phyloP scores from a whole-genome alignment of 2,329 filamentous ascomycete species.

The Rhynchosporium secalis region DNA sequence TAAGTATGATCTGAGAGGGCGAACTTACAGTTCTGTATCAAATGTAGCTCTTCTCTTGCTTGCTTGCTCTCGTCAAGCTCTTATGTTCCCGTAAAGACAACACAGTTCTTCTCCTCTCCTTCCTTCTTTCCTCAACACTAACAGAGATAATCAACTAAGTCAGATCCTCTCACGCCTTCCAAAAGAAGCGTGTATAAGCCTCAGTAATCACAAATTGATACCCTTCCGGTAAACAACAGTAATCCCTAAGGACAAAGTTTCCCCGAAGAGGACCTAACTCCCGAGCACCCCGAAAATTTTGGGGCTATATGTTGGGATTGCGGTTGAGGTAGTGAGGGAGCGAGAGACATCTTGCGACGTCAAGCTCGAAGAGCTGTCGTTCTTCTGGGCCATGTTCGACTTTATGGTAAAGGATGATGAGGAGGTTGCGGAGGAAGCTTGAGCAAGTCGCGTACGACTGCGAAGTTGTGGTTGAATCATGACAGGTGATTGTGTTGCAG shows the following conservation, averaged over 20 bases:
- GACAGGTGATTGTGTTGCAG: slow-evolving; percentile 29
- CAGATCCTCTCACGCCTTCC: neutral
- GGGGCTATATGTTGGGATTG: slow-evolving; percentile 36
- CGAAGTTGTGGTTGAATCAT: slow-evolving; percentile 33
- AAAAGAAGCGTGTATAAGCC: slow-evolving; percentile 24
- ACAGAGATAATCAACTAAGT: neutral
- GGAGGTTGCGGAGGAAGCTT: too few species aligned
- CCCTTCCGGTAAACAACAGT: slow-evolving; percentile 31
- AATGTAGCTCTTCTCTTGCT: slow-evolving; percentile 11
- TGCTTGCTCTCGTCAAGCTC: slow-evolving; percentile 14
- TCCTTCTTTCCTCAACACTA: slow-evolving; percentile 15
- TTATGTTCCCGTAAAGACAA: neutral
- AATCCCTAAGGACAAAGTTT: slow-evolving; percentile 5
- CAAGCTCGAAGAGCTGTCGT: slow-evolving; percentile 12
- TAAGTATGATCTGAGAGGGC: neutral
- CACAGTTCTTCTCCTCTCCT: neutral
- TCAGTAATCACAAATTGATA: slow-evolving; percentile 20
- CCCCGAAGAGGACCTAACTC: slow-evolving; percentile 33
- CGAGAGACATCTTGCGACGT: slow-evolving; percentile 35
- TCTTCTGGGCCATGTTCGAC: neutral
- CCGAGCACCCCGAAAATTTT: slow-evolving; percentile 36
- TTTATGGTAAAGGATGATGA: neutral
- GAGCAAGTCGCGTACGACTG: slow-evolving; percentile 35
- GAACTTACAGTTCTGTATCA: slow-evolving; percentile 25
- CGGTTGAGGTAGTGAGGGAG: slow-evolving; percentile 16